phyloP scores from a whole-genome alignment of 257 asterid species.

The Mentha longifolia region DNA sequence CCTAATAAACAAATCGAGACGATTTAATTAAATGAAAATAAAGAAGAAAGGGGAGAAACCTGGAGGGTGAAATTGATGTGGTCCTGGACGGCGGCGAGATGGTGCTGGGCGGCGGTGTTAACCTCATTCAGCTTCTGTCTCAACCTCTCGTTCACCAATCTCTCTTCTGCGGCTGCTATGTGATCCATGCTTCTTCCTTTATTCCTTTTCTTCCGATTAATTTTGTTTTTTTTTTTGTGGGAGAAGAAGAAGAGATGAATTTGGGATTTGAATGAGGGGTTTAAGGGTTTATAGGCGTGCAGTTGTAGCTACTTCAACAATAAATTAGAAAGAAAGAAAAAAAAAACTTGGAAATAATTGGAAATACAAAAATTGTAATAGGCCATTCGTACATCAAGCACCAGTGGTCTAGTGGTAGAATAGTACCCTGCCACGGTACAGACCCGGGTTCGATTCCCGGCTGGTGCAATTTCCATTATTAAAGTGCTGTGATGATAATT shows the following conservation, averaged over 20 bases:
- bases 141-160: constrained; percentile 68
- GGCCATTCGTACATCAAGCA: constrained; percentile 46
- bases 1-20: neutral
- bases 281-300: too few relatives aligned
- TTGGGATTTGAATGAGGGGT: constrained; percentile 30
- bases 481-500: too few relatives aligned
- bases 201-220: neutral
- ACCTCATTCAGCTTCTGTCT: constrained; percentile 85
- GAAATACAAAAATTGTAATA: too few relatives aligned
- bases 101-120: constrained; percentile 75
- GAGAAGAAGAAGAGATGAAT: neutral
- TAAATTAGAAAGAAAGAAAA: too few relatives aligned
- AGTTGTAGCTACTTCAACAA: too few relatives aligned
- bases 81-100: constrained; percentile 79
- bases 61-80: constrained; percentile 94
- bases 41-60: constrained; percentile 40
- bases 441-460: constrained; percentile 99
- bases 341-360: too few relatives aligned
- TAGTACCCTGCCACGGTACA: constrained; percentile 99
- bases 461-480: too few relatives aligned
- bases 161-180: constrained; percentile 87
- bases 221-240: neutral
- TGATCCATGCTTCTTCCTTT: constrained; percentile 58
- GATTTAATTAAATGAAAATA: neutral
- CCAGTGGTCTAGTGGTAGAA: constrained; percentile 95